Evolutionary conservation across 345 rosid genomes (phyloP).

Genomic region (Alliaria petiolata): DNA sequence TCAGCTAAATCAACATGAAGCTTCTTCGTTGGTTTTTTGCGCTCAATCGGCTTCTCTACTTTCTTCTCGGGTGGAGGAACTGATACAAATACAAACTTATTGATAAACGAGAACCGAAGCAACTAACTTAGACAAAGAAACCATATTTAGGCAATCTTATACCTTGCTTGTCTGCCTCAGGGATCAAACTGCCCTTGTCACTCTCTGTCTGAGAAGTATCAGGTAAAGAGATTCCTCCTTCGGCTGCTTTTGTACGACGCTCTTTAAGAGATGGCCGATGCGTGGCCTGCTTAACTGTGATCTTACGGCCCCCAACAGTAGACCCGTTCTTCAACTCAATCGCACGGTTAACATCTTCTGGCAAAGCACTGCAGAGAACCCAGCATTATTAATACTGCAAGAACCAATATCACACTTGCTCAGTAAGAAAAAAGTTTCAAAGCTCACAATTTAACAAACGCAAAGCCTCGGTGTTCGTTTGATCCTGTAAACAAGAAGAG

Average conservation of each 20-base stretch:
- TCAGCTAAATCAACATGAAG: constrained; percentile 49
- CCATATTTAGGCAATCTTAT: constrained; percentile 31
- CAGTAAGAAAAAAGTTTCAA: not conserved
- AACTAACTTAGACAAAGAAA: not conserved
- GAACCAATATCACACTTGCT: not conserved
- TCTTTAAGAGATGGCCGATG: constrained; percentile 74
- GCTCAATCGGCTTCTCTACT: constrained; percentile 45
- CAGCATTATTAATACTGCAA: not conserved
- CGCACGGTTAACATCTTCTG: constrained; percentile 79
- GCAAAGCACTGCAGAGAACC: constrained; percentile 59
- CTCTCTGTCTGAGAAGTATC: constrained; percentile 30
- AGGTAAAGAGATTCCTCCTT: constrained; percentile 48
- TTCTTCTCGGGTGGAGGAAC: constrained; percentile 25
- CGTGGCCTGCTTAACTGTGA: constrained; percentile 76
- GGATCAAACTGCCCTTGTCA: constrained; percentile 26
- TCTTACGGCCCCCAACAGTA: constrained; percentile 71
- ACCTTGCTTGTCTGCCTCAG: constrained; percentile 37
- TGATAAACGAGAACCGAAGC: constrained; percentile 2
- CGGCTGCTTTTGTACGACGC: constrained; percentile 57
- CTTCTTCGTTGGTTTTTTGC: constrained; percentile 42
- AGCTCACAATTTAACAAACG: constrained; percentile 81
- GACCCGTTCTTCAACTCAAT: constrained; percentile 68
- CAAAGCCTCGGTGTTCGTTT: constrained; percentile 74
- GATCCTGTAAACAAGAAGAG: constrained; percentile 48
- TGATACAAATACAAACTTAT: constrained; percentile 10